Evolutionary conservation across 495 filamentous ascomycete species (phyloP).

Genomic region (Mycothermus thermophilus): DNA sequence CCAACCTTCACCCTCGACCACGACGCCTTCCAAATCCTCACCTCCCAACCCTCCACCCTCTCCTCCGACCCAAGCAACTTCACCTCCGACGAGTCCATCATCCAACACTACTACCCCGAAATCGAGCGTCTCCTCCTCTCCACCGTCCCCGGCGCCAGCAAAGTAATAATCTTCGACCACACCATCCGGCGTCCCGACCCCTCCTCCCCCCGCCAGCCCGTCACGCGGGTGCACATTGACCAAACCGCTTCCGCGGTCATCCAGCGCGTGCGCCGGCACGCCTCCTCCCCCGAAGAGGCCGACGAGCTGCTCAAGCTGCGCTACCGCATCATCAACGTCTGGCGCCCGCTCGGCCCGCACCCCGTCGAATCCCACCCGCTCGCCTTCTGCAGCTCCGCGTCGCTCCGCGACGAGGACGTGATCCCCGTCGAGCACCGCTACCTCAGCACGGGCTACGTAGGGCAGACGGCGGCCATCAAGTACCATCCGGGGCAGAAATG

Average conservation of each 20-base stretch:
- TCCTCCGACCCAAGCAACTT: conserved; percentile 43
- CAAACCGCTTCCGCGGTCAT: conserved; percentile 54
- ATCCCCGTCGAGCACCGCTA: conserved; percentile 65
- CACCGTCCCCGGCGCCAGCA: conserved; percentile 44
- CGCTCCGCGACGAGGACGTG: conserved; percentile 49
- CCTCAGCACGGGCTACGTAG: conserved; percentile 44
- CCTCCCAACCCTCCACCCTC: conserved; percentile 34
- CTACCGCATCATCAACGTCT: conserved; percentile 79
- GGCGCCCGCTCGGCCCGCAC: conserved; percentile 58
- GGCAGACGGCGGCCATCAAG: conserved; percentile 63
- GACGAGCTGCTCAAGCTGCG: conserved; percentile 43
- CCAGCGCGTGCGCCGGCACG: conserved; percentile 51
- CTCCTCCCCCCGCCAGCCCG: conserved; percentile 44
- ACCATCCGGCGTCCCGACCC: conserved; percentile 56
- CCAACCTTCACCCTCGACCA: conserved; percentile 49
- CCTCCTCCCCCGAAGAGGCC: conserved; percentile 36
- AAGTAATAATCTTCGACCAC: conserved; percentile 72
- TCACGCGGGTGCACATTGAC: conserved; percentile 67
- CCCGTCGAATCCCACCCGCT: conserved; percentile 57
- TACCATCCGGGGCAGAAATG: conserved; percentile 48
- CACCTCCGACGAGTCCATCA: conserved; percentile 47
- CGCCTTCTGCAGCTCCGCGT: conserved; percentile 50
- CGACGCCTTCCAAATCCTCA: conserved; percentile 55
- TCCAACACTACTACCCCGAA: conserved; percentile 68
- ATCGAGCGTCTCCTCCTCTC: conserved; percentile 51